Evolutionary conservation across 768 basidiomycete species (phyloP), one percentile per base, ranked within the genome.

Genomic region (Tricholoma bakamatsutake): DNA sequence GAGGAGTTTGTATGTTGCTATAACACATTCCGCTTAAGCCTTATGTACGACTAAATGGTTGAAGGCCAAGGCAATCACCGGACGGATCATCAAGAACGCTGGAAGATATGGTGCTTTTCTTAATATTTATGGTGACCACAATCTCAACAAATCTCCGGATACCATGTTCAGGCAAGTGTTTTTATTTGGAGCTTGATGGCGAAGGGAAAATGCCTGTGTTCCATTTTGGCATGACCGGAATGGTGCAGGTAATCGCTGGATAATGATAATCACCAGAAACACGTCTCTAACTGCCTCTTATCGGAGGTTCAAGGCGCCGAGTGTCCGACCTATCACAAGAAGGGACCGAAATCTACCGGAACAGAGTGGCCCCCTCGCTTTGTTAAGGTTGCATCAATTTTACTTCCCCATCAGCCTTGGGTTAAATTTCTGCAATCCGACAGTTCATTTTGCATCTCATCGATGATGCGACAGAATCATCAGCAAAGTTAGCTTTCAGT

Each of bases 161-260:
- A 13, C 15, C 18, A 13, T 35, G 27, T 35, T 11, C 2, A 37
- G 85, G 52, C 82, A 87, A 66, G 73, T 79, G n/a, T 34, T 84
- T 86, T 57, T 92, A 85, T 61, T 66, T 91, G 10, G 75, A 78
- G 43, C 74, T 91, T 2, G 77, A 80, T 30, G 87, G 86, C 6
- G 57, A 71, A 12, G 88, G 87, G 0, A 75, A 73, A 62, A 66
- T 80, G 59, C 88, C 88, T 3, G 84, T 90, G 2, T 69, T 90
- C 48, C 89, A 91, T 64, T 88, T 91, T 60, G 90, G 89, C 2
- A 92, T 91, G 90, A 90, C 88, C 1, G 89, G 89, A n/a, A 87
- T 83, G 81, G 73, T 91, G 33, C 84, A 86, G 71, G 85, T 82
- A 51, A 28, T 21, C 21, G 21, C 24, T 18, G 17, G 21, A 15